Percentiles rank a stretch among this genome's conserved stretches.
Conservation (phyloP, 129 eudicot genomes). For the Pittosporum tobira region DNA sequence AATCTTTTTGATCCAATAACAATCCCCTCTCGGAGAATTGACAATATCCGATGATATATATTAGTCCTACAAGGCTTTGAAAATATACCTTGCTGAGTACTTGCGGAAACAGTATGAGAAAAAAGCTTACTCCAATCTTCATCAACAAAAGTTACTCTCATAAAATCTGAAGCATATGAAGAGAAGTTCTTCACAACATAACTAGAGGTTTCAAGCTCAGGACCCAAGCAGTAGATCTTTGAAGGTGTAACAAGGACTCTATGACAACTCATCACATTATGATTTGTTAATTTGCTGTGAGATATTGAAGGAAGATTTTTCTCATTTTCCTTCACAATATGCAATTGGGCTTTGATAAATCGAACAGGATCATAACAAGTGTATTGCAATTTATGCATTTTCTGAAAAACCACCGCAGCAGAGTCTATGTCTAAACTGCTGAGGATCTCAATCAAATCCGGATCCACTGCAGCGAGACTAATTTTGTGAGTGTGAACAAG, state of each 20-base stretch:
- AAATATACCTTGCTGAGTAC: slow-evolving; percentile 52
- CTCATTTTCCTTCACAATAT: slow-evolving; percentile 13
- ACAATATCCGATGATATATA: slow-evolving; percentile 53
- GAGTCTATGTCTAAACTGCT: slow-evolving; percentile 36
- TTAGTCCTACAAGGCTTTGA: slow-evolving; percentile 56
- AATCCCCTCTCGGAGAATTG: slow-evolving; percentile 67
- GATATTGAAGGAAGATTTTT: slow-evolving; percentile 28
- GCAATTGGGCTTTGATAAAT: slow-evolving; percentile 30
- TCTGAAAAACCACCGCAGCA: slow-evolving; percentile 45
- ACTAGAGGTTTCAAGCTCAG: slow-evolving; percentile 85
- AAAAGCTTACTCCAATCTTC: slow-evolving; percentile 91
- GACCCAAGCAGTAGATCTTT: slow-evolving; percentile 78
- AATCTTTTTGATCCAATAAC: slow-evolving; percentile 64
- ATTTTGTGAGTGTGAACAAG: slow-evolving; percentile 72
- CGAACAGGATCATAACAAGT: slow-evolving; percentile 75
- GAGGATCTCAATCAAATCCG: slow-evolving; percentile 48
- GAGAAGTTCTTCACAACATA: slow-evolving; percentile 81
- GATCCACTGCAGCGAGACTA: slow-evolving; percentile 55
- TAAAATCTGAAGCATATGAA: slow-evolving; percentile 60
- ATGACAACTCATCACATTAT: slow-evolving; percentile 79
- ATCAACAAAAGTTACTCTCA: slow-evolving; percentile 88
- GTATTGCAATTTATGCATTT: slow-evolving; percentile 58
- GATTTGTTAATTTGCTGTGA: slow-evolving; percentile 26
- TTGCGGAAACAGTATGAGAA: slow-evolving; percentile 40
- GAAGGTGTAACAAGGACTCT: slow-evolving; percentile 75